These are phyloP conservation scores for Aspergillus tanneri DNA, from an alignment of 2,329 filamentous ascomycete species.

Conservation along the genomic window DNA sequence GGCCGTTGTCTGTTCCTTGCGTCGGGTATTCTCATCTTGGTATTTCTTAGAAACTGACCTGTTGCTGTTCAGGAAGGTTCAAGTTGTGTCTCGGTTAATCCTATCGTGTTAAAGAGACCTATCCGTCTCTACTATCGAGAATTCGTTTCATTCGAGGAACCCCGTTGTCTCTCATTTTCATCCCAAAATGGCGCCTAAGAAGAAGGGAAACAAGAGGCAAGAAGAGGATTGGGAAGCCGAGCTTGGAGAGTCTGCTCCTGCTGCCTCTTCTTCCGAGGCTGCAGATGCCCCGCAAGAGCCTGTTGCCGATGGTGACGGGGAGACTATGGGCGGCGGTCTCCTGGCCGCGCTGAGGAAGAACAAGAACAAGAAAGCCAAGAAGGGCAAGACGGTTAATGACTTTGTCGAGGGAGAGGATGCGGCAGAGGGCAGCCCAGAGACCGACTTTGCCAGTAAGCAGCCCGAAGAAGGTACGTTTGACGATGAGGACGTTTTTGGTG, in stretches of 20 bases:
- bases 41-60: not conserved
- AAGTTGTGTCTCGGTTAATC: no score
- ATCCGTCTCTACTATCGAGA: no score
- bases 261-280: conserved; percentile 42
- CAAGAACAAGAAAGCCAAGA: conserved; percentile 86
- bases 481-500: conserved; percentile 84
- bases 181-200: conserved; percentile 79
- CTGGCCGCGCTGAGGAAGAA: conserved; percentile 80
- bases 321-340: conserved; percentile 64
- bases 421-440: conserved; percentile 38
- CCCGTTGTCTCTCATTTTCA: not conserved
- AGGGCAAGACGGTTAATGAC: conserved; percentile 72
- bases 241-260: conserved; percentile 69
- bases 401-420: conserved; percentile 68
- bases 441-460: conserved; percentile 63
- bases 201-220: conserved; percentile 84
- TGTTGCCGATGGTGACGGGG: conserved; percentile 52
- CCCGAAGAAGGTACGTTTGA: conserved; percentile 79
- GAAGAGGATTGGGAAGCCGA: conserved; percentile 95
- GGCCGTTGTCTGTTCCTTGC: not conserved
- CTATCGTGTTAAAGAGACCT: no score
- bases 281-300: conserved; percentile 34
- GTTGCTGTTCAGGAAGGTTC: no score
- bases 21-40: not conserved
- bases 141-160: no score